These are phyloP conservation scores for Sideroxylon spinosum DNA, from an alignment of 179 eudicot genomes.

Conservation along the genomic window DNA sequence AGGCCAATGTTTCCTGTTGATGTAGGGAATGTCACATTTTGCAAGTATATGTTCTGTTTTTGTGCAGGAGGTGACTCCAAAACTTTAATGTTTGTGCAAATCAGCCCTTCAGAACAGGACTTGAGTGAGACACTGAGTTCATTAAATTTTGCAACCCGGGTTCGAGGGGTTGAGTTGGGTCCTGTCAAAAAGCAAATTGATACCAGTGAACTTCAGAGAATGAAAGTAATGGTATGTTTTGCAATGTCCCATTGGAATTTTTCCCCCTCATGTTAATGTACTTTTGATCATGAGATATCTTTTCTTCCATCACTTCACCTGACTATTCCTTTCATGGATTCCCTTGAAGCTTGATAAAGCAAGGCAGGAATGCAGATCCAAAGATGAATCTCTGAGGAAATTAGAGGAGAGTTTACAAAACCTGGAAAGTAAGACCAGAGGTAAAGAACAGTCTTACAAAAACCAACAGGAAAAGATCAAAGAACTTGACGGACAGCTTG, in stretches of 20 bases:
- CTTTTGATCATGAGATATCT: background rate
- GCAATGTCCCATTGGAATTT: background rate
- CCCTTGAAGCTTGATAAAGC: slow-evolving; percentile 50
- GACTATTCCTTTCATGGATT: slow-evolving; percentile 5
- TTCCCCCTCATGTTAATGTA: background rate
- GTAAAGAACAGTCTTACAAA: slow-evolving; percentile 51
- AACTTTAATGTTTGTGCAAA: slow-evolving; percentile 65
- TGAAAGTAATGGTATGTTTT: slow-evolving; percentile 50
- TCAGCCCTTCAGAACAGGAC: slow-evolving; percentile 40
- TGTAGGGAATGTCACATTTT: background rate
- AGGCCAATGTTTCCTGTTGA: background rate
- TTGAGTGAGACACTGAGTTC: slow-evolving; percentile 63
- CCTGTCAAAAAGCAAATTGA: slow-evolving; percentile 63
- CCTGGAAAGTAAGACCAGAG: slow-evolving; percentile 53
- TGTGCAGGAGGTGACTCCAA: slow-evolving; percentile 58
- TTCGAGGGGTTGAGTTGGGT: slow-evolving; percentile 64
- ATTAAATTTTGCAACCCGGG: slow-evolving; percentile 64
- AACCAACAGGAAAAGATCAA: slow-evolving; percentile 57
- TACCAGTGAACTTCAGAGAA: slow-evolving; percentile 48
- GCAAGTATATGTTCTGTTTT: background rate
- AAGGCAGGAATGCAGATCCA: slow-evolving; percentile 53
- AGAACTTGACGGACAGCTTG: slow-evolving; percentile 58
- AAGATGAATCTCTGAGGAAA: slow-evolving; percentile 56
- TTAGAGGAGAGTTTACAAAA: slow-evolving; percentile 52
- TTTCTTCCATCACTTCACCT: background rate